phyloP scores from a whole-genome alignment of 345 rosid genomes.

The Syzygium aromaticum region DNA sequence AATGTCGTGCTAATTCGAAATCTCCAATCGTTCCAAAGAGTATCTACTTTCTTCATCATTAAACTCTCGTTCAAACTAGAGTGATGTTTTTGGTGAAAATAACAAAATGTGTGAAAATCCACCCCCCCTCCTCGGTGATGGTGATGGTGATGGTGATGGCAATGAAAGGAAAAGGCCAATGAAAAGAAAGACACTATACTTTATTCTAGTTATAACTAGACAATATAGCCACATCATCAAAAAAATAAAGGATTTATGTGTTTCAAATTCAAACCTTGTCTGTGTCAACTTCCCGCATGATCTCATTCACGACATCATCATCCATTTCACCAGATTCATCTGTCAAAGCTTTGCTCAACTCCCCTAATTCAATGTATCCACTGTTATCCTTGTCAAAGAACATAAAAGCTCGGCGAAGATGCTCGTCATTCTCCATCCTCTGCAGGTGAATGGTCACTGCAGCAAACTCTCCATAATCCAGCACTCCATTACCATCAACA shows the following conservation, averaged over 20 bases:
- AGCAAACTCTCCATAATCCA: conserved; percentile 93
- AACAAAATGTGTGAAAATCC: not conserved
- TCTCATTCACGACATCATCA: conserved; percentile 56
- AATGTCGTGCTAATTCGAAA: not conserved
- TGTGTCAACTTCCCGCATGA: conserved; percentile 90
- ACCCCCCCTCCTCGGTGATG: not conserved
- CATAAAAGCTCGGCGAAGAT: conserved; percentile 84
- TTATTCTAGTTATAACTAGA: not conserved
- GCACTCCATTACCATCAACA: conserved; percentile 84
- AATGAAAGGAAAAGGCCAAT: not conserved
- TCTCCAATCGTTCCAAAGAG: not conserved
- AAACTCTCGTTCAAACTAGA: not conserved
- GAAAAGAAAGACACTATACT: not conserved
- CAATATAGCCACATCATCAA: not conserved
- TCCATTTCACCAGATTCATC: conserved; percentile 78
- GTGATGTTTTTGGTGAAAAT: not conserved
- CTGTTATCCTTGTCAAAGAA: conserved; percentile 84
- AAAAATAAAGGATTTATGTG: not conserved
- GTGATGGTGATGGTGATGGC: not conserved
- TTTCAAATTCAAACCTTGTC: conserved; percentile 57
- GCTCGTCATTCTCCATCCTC: conserved; percentile 96
- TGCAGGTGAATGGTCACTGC: conserved; percentile 98
- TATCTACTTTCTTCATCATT: not conserved
- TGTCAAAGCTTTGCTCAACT: conserved; percentile 59
- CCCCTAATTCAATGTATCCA: conserved; percentile 70